Base-by-base conservation (phyloP, 2,329 filamentous ascomycete species). In the Emericellopsis cladophorae region DNA sequence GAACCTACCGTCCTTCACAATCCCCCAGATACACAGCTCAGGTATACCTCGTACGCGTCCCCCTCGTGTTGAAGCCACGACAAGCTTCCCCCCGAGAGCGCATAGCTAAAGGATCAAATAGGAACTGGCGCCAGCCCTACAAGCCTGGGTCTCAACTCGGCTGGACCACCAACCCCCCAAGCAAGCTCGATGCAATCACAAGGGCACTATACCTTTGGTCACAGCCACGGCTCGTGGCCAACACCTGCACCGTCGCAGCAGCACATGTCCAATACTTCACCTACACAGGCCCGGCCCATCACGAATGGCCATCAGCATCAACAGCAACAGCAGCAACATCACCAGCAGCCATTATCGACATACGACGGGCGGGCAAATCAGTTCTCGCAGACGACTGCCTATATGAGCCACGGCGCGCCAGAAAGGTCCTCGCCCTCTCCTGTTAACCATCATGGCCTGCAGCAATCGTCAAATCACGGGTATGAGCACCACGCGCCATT, bases 1-100 rank as follows among this genome's bases (percentile, higher is more conserved):
- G 43, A 73, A 74, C 51, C 70, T 88, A 46, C 81, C 81, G 43
- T 72, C 64, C 49, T 84, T 85, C 55, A 77, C 83, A 54, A 72
- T 86, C 15, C 54, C 54, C 6, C 26, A 29, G 26, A 9, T 29
- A 12, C 26, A 29, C 8, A 29, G 26, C 12, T 4, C 26, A 29
- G 26, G 26, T 3, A 29, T 29, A 29, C 26, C 26, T 9, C 26
- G 26, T 29, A 29, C 26, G 26, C 7, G 8, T 3, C 26, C 26
- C 26, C 12, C 12, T 29, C 9, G 26, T 29, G 5, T 29, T 29
- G 26, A 29, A 29, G 26, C 26, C 26, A 29, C 26, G 26, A 4
- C 8, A 29, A 12, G 18, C 18, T 21, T 21, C 18, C 26, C 26
- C 26, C 8, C 26, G 26, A 12, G 26, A 29, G 26, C 26, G 26